Evolutionary conservation across 805 yeast species (phyloP), one percentile per base, ranked within the genome.

Genomic region (Candida arabinofermentans): DNA sequence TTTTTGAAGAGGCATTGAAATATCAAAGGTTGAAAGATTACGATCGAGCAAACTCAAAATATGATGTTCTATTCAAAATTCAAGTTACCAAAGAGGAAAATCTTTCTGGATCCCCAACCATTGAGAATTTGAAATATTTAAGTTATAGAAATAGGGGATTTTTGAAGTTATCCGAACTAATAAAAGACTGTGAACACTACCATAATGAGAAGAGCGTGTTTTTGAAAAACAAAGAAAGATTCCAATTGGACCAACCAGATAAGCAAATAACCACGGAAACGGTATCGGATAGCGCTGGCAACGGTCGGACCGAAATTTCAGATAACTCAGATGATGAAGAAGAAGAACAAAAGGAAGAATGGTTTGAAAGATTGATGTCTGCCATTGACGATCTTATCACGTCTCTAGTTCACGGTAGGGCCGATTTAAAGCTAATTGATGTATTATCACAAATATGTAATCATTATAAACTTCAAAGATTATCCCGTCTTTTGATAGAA

Each of bases 131-230:
- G 26, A 73, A 95, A 39, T 89, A 86, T 55, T 67, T 93, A 50
- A 83, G 84, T 1, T 79, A 80, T 57, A 74, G 96, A 49, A 93
- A 91, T 57, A 67, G 95, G 43, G 96, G 96, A 0, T 72, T 87
- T 51, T 70, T 87, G 24, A 74, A 79, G 46, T 71, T 85, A 22
- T 67, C 71, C 24, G 58, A 61, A 39, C 49, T 73, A 9, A 48
- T 61, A 10, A 39, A 50, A 6, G 48, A 62, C 49, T 30, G 31
- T 22, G 31, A 36, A 14, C 37, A 27, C 24, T 37, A 5, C 17
- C 27, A 5, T 17, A 13, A 18, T 8, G 29, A 21, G 8, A 23
- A 22, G n/a, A n/a, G n/a, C n/a, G n/a, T n/a, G n/a, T n/a, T n/a
- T n/a, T n/a, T n/a, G n/a, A n/a, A n/a, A n/a, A n/a, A n/a, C n/a